Base-by-base conservation (phyloP, 257 asterid species). In the Solanum gandarillasii region DNA sequence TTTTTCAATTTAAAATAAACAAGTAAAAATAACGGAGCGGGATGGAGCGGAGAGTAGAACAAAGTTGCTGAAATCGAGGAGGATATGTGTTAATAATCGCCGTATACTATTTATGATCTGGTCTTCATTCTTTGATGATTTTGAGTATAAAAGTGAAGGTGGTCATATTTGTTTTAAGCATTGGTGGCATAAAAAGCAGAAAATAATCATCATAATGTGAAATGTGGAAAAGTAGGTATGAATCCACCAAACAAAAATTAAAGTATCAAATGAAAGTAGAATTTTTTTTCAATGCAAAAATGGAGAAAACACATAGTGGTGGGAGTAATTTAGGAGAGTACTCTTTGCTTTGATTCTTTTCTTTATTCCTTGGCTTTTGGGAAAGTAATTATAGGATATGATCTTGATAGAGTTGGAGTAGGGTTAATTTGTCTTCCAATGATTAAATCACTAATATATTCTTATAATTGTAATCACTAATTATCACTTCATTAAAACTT, bases 371-470 rank as follows among this genome's bases (percentile, higher is more conserved):
- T 87, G 68, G 79, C 85, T 89, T 91, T 90, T 84, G 43, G 73
- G 85, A 89, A 88, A 88, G 81, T 79, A 83, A 68, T 60, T 46
- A 25, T 29, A 85, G 81, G 58, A 62, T 65, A 39, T 71, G 38
- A 52, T 60, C 81, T 32, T 52, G 87, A 82, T 27, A 21, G 67
- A 72, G 48, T 31, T 83, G 86, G 86, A 86, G 88, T 90, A 86
- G 94, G 92, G 92, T 91, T 89, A 87, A n/a, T 83, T 89, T 81
- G 87, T 65, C 43, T 34, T 87, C 86, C 87, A 91, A 92, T 93
- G 27, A 89, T 92, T 92, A 84, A 36, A 83, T 46, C 65, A 89
- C 83, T 87, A 52, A 9, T 86, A 9, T 86, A 90, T 79, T 8
- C 84, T 41, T 79, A 79, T 41, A n/a, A n/a, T 38, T 55, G 34